Evolutionary conservation across 2,329 filamentous ascomycete species (phyloP).

Genomic region (Ceratocystis destructans): DNA sequence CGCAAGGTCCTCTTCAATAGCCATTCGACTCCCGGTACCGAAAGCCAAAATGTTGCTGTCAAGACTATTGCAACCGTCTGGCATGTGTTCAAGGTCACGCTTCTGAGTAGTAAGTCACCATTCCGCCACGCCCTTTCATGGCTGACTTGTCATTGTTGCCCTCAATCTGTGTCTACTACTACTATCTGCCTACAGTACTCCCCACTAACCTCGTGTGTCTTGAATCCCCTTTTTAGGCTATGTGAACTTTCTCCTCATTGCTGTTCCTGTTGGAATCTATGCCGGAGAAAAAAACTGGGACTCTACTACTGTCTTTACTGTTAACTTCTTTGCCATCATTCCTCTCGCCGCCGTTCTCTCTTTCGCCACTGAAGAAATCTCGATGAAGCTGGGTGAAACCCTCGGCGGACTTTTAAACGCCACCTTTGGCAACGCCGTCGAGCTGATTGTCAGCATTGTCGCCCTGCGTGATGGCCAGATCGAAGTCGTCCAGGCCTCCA

Average conservation of each 20-base stretch:
- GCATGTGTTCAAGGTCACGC: constrained; percentile 44
- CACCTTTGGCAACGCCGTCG: constrained; percentile 68
- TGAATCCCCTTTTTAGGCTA: constrained; percentile 30
- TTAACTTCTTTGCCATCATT: constrained; percentile 73
- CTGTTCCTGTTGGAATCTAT: constrained; percentile 59
- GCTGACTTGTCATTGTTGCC: background rate
- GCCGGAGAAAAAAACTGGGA: constrained; percentile 50
- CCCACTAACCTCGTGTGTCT: background rate
- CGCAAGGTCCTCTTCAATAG: constrained; percentile 32
- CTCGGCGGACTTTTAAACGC: constrained; percentile 62
- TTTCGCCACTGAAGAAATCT: constrained; percentile 67
- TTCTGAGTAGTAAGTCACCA: constrained; percentile 42
- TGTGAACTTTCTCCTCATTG: constrained; percentile 58
- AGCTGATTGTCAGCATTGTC: constrained; percentile 79
- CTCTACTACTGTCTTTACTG: constrained; percentile 54
- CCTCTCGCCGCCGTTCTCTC: constrained; percentile 60
- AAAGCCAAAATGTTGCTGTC: constrained; percentile 30
- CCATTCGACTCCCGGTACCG: constrained; percentile 37
- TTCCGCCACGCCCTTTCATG: background rate
- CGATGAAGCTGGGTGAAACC: constrained; percentile 56
- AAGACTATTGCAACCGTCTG: constrained; percentile 26
- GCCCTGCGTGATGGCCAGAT: constrained; percentile 76
- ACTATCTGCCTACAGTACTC: background rate
- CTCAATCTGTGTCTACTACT: background rate
- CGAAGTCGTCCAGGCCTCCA: constrained; percentile 91